Evolutionary conservation across 306 rosid species (phyloP), one percentile per base, ranked within the genome.

Genomic region (Hylodesmum podocarpum): DNA sequence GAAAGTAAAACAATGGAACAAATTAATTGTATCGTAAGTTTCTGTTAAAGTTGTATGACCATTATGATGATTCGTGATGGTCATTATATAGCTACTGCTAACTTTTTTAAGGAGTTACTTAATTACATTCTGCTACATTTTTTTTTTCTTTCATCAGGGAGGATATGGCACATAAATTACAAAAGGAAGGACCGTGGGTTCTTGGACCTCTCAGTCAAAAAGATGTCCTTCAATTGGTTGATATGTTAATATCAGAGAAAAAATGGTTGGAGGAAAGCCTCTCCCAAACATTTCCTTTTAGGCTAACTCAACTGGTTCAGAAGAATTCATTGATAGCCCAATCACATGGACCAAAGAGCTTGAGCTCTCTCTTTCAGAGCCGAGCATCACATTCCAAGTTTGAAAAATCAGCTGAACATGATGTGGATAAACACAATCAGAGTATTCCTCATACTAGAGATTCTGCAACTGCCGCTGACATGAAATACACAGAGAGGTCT

Each of bases 211-310:
- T 85, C 8, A 2, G 76, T 54, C 82, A 78, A 76, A 69, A 47
- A 28, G 84, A 86, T 53, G 82, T 91, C 78, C 84, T 87, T 73
- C 87, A 84, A 80, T 72, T 91, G 81, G 88, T 90, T 34, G 91
- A 89, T 73, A 68, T 89, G 78, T 81, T 94, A 70, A 84, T 90
- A 75, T 66, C 84, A 34, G 89, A 92, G 58, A 90, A 88, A 79
- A 94, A 90, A 72, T 89, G 93, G 98, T 79, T 94, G 80, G 90
- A 83, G 77, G 97, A 90, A 74, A 58, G 76, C 84, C 86, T 87
- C 62, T 86, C 87, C 59, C 78, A 82, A 63, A 41, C 75, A 12
- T 69, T 72, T 57, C 93, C 97, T 66, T 94, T 90, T 81, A 87
- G 68, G 80, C 82, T 84, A 54, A 66, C 81, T 70, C 76, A 16